A percentile compares a stretch with the other conserved stretches of the same genome.
These are phyloP conservation scores for Annona squamosa DNA, from an alignment of 164 flowering plant species.

Conservation along the genomic window DNA sequence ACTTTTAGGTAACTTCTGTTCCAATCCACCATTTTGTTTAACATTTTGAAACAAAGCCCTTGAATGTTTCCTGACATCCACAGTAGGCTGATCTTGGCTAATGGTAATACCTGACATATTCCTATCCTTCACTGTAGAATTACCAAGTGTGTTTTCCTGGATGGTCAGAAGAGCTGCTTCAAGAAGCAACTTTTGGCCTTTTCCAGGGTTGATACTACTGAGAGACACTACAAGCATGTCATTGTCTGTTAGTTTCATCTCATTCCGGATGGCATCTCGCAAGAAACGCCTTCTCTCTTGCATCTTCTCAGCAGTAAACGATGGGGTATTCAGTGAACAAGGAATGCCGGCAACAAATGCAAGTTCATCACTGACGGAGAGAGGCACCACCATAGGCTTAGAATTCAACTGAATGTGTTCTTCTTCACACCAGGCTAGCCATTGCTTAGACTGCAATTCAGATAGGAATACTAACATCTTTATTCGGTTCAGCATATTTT, in stretches of 20 bases:
- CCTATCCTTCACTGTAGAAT: slow-evolving; percentile 17
- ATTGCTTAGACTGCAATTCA: slow-evolving; percentile 75
- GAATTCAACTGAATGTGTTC: slow-evolving; percentile 67
- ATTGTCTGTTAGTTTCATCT: slow-evolving; percentile 75
- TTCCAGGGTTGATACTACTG: slow-evolving; percentile 90
- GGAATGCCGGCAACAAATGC: slow-evolving; percentile 90
- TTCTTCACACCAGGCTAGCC: slow-evolving; percentile 90
- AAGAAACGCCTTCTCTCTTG: slow-evolving; percentile 52
- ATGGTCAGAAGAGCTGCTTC: slow-evolving; percentile 55
- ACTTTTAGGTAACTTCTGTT: slow-evolving; percentile 2
- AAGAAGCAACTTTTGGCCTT: slow-evolving; percentile 83
- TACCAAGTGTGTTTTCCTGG: slow-evolving; percentile 22
- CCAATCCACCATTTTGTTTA: slow-evolving; percentile 14
- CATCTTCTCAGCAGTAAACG: slow-evolving; percentile 63
- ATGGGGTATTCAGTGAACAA: slow-evolving; percentile 75
- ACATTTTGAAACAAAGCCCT: slow-evolving; percentile 41
- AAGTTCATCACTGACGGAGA: slow-evolving; percentile 90
- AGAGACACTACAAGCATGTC: slow-evolving; percentile 83
- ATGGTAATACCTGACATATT: slow-evolving; percentile 1
- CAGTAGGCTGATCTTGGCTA: slow-evolving; percentile 20
- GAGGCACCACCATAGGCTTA: slow-evolving; percentile 59
- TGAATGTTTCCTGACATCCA: slow-evolving; percentile 26
- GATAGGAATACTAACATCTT: slow-evolving; percentile 77
- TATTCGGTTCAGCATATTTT: slow-evolving; percentile 61
- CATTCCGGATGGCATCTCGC: slow-evolving; percentile 67